Evolutionary conservation across 2,329 filamentous ascomycete genomes (phyloP), one percentile per base, ranked within the genome.

Genomic region (Ascosphaera pollenicola): DNA sequence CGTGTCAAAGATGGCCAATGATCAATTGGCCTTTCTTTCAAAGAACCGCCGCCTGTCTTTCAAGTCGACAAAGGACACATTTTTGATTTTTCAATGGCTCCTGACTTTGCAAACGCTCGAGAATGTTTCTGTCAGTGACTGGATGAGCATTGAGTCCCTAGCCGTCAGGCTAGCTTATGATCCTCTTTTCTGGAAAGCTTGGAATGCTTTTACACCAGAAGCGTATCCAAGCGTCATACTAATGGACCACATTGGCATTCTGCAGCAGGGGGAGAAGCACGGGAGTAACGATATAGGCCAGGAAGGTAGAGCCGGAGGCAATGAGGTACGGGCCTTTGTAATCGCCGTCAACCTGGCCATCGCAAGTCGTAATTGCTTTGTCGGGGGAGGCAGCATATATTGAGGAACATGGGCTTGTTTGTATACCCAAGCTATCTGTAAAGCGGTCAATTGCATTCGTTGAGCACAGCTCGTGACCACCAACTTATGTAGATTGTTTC

Each of bases 1-100:
- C 5, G 41, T 48, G 2, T 41, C 34, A 1, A 40, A 17, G 2
- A 61, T 61, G 57, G 42, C 51, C 17, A 38, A 45, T 3, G 56
- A 60, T 39, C 58, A 61, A 38, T 40, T 59, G n/a, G 40, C 45
- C 13, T 59, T 60, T 39, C 46, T 61, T 35, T 38, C 39, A 36
- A 39, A 24, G 10, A 40, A 42, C 35, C 41, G 41, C 17, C 39
- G 40, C 16, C 39, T 42, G 8, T 38, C 41, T 26, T 18, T 38
- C 5, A 40, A 43, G 13, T 35, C 40, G 10, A 37, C 35, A 8
- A 41, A 46, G 18, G 40, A 43, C 18, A 35, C 36, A 3, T 40
- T 47, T 36, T 43, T 37, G 30, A 17, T 46, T 3, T 32, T 46
- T n/a, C 41, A 39, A 7, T 47, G 46, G 46, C 46, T 43, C 5